These are phyloP conservation scores for Dryadomyces sulphureus DNA, from an alignment of 2,329 filamentous ascomycete genomes.

Conservation along the genomic window DNA sequence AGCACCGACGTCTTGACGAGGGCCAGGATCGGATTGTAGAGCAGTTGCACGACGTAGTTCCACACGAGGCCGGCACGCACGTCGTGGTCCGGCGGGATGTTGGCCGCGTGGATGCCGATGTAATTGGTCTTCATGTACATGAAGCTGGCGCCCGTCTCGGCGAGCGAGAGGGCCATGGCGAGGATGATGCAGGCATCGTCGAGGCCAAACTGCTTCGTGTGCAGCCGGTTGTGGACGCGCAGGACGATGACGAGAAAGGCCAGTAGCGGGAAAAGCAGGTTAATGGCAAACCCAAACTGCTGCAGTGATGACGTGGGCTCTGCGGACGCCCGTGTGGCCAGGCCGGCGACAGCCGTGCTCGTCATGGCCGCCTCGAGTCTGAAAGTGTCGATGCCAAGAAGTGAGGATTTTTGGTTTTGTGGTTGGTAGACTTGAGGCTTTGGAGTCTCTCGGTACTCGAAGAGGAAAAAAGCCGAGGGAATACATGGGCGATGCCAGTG, in stretches of 20 bases:
- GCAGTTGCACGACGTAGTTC: slow-evolving; percentile 10
- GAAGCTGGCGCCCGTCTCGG: slow-evolving; percentile 5
- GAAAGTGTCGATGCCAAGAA: no score
- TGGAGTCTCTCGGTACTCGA: no score
- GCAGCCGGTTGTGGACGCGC: slow-evolving; percentile 13
- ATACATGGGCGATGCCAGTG: no score
- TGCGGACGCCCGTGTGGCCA: neutral
- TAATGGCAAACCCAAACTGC: slow-evolving; percentile 12
- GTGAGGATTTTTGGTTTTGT: no score
- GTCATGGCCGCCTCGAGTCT: neutral
- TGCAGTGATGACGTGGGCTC: slow-evolving; percentile 10
- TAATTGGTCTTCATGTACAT: slow-evolving; percentile 10
- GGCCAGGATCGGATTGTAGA: slow-evolving; percentile 13
- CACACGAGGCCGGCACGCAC: slow-evolving; percentile 3
- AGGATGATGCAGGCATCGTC: slow-evolving; percentile 9
- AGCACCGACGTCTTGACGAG: slow-evolving; percentile 21
- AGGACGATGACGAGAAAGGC: slow-evolving; percentile 12
- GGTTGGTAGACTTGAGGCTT: no score
- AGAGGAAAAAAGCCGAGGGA: neutral
- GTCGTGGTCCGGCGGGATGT: slow-evolving; percentile 7
- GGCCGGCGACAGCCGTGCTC: neutral
- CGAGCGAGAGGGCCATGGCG: slow-evolving; percentile 9
- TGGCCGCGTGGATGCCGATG: slow-evolving; percentile 8
- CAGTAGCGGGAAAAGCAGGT: slow-evolving; percentile 14
- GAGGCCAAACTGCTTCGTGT: slow-evolving; percentile 11